Percentiles rank a stretch among this genome's conserved stretches.
These are phyloP conservation scores for Aspergillus caelatus DNA, from an alignment of 2,329 filamentous ascomycete species.

Conservation along the genomic window DNA sequence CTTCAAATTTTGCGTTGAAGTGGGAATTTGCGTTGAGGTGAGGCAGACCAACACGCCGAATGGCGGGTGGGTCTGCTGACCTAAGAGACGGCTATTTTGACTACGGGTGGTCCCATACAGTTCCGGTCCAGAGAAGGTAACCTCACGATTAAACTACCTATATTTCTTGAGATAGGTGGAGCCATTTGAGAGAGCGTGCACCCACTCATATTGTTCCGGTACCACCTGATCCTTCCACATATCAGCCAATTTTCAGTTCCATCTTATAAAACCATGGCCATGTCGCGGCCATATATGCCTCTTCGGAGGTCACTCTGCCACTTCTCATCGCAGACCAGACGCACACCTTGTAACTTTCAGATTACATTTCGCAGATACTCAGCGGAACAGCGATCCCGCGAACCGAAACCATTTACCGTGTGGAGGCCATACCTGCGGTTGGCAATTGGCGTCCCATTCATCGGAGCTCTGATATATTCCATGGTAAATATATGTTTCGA, in stretches of 20 bases:
- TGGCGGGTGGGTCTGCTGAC: no score
- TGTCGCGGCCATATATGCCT: slow-evolving; percentile 35
- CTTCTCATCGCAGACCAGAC: slow-evolving; percentile 26
- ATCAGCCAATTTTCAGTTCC: slow-evolving; percentile 21
- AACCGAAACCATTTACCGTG: slow-evolving; percentile 39
- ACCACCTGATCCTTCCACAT: slow-evolving; percentile 19
- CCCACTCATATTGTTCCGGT: slow-evolving; percentile 4
- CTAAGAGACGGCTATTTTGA: slow-evolving; percentile 1
- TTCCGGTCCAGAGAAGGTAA: slow-evolving; percentile 1
- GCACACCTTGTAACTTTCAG: slow-evolving; percentile 22
- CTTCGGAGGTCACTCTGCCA: slow-evolving; percentile 37
- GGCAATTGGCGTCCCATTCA: slow-evolving; percentile 52
- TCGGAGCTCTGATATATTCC: slow-evolving; percentile 53
- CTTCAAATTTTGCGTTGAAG: no score
- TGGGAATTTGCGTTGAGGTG: not conserved
- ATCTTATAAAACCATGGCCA: slow-evolving; percentile 32
- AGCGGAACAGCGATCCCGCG: slow-evolving; percentile 24
- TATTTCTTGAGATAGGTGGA: slow-evolving; percentile 10
- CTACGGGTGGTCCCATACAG: slow-evolving; percentile 24
- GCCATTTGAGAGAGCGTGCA: slow-evolving; percentile 8
- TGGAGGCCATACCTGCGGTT: slow-evolving; percentile 52
- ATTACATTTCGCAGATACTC: slow-evolving; percentile 30
- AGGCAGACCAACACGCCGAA: no score
- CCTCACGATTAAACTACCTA: not conserved
- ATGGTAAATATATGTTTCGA: slow-evolving; percentile 44